Percentiles rank a stretch among this genome's conserved stretches.
These are phyloP conservation scores for Hypoxylon subgilvum DNA, from an alignment of 495 filamentous ascomycete species.

Conservation along the genomic window DNA sequence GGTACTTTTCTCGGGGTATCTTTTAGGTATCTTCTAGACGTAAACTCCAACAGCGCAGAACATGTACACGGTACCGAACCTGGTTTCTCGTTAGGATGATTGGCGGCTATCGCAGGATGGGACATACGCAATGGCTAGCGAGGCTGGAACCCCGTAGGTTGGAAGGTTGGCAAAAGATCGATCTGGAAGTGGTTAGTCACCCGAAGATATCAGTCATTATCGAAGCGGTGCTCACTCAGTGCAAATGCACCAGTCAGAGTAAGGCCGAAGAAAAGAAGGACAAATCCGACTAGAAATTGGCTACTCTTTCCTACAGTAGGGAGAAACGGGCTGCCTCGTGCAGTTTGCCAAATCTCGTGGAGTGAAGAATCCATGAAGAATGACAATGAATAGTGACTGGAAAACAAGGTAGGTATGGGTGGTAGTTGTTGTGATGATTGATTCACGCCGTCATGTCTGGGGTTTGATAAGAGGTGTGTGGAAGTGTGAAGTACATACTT, in stretches of 20 bases:
- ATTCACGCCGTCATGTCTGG: slow-evolving; percentile 18
- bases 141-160: slow-evolving; percentile 84
- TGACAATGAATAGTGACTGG: background rate
- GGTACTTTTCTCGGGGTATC: slow-evolving; percentile 48
- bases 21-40: slow-evolving; percentile 72
- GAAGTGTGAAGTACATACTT: background rate
- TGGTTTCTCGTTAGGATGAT: slow-evolving; percentile 48
- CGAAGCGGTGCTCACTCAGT: slow-evolving; percentile 69
- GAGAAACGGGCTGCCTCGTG: slow-evolving; percentile 79
- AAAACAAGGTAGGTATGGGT: background rate
- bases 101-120: slow-evolving; percentile 3
- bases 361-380: slow-evolving; percentile 71
- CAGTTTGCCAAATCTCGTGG: slow-evolving; percentile 87
- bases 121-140: slow-evolving; percentile 84
- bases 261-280: slow-evolving; percentile 71
- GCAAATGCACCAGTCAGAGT: slow-evolving; percentile 75
- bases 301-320: slow-evolving; percentile 79
- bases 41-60: slow-evolving; percentile 99
- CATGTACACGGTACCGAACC: slow-evolving; percentile 95
- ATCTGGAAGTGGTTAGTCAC: slow-evolving; percentile 59
- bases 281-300: slow-evolving; percentile 84
- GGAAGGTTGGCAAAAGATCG: slow-evolving; percentile 80
- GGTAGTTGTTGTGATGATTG: too few relatives aligned
- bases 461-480: background rate
- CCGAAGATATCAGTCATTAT: background rate